phyloP scores from a whole-genome alignment of 2,329 filamentous ascomycete species.

The Colletotrichum liaoningense region DNA sequence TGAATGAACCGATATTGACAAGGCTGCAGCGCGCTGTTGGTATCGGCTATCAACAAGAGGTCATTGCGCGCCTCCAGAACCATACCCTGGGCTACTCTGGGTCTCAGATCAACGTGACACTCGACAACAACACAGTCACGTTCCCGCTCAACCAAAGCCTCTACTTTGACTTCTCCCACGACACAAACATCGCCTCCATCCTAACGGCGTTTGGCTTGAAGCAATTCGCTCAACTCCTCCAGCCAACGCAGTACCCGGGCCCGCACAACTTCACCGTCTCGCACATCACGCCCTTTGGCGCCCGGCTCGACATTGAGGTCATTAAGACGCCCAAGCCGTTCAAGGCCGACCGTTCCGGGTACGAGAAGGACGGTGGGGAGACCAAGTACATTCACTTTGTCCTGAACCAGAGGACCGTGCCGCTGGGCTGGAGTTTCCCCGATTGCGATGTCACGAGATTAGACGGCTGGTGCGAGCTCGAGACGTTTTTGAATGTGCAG shows the following conservation, averaged over 20 bases:
- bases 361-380: constrained; percentile 59
- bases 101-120: constrained; percentile 75
- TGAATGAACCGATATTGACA: constrained; percentile 45
- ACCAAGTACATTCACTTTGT: constrained; percentile 81
- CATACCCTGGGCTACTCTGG: constrained; percentile 70
- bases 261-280: constrained; percentile 73
- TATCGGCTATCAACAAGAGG: constrained; percentile 78
- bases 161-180: constrained; percentile 84
- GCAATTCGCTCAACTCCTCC: constrained; percentile 73
- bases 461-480: constrained; percentile 83
- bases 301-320: constrained; percentile 79
- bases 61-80: constrained; percentile 76
- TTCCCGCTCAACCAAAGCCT: constrained; percentile 80
- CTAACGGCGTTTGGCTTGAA: constrained; percentile 78
- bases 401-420: constrained; percentile 79
- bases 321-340: constrained; percentile 76
- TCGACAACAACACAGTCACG: constrained; percentile 74
- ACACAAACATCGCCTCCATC: constrained; percentile 78
- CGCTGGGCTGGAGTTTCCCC: constrained; percentile 73
- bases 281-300: constrained; percentile 78
- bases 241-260: constrained; percentile 64
- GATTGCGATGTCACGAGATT: constrained; percentile 71
- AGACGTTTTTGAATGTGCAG: constrained; percentile 73
- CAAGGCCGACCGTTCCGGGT: constrained; percentile 63
- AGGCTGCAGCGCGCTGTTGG: constrained; percentile 71